Base-by-base conservation (phyloP, 2,329 filamentous ascomycete species). In the Pseudogymnoascus sp. region DNA sequence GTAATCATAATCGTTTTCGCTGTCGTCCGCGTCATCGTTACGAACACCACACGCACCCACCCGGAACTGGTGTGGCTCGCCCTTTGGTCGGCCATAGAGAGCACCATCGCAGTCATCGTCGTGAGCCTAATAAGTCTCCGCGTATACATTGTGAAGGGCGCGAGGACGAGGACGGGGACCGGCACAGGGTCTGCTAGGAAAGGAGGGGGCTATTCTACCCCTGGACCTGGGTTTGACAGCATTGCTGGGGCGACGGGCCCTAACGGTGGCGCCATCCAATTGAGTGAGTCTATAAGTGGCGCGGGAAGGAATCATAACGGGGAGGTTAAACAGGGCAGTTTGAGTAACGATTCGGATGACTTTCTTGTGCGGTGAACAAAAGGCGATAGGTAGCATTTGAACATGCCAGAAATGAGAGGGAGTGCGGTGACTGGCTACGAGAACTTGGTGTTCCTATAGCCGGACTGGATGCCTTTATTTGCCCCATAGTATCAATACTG, bases 41-140 rank as follows among this genome's bases (percentile, higher is more conserved):
- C 37, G 16, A 61, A 61, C 35, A 61, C 37, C 14, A 41, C 59
- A 23, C 19, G 38, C 37, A 61, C 59, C 5, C 38, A 35, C 21
- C 59, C 59, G 12, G 59, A 61, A 39, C 33, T 39, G 8, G 43
- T 61, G 37, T 61, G 37, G 59, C 59, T 61, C 35, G 59, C 33
- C 16, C 21, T 61, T 14, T 61, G 59, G 59, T 61, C 59, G 5
- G 35, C 59, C 4, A 61, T 61, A 19, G 59, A 61, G 21, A 61
- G 37, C n/a, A 39, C 59, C 26, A 41, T 61, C 59, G 59, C 59
- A 14, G 59, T 61, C 21, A 41, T 39, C 19, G 35, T 61, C 37
- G 38, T 61, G 21, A 39, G 37, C 37, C 14, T 61, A 23, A 61
- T 37, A 8, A 29, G 21, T 26, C 38, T 61, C n/a, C 39, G 38